Evolutionary conservation across 1,284 basidiomycete species (phyloP).

Genomic region (Rhodotorula mucilaginosa): DNA sequence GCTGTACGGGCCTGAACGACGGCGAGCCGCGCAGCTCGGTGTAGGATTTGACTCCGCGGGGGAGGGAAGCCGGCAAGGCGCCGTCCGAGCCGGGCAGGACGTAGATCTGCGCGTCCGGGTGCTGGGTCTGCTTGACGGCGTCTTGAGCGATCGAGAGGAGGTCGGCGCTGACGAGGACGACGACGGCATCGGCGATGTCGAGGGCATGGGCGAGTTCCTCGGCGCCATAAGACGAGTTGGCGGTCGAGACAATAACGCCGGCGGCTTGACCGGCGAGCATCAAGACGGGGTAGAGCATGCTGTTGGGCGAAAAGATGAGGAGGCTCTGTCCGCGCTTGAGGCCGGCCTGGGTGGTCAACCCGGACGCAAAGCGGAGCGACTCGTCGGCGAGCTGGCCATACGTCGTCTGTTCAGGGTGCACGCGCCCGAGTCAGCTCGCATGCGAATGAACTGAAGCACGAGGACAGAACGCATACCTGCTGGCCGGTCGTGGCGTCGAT

Average conservation of each 20-base stretch:
- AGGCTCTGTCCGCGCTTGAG: constrained; percentile 25
- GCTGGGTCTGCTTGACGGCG: constrained; percentile 20
- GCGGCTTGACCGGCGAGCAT: constrained; percentile 34
- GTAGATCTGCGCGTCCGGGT: constrained; percentile 18
- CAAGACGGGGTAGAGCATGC: constrained; percentile 27
- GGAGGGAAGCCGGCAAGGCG: constrained; percentile 5
- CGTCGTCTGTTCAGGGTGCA: constrained; percentile 1
- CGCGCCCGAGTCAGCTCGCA: background rate
- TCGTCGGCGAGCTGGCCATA: constrained; percentile 22
- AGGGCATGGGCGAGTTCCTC: constrained; percentile 34
- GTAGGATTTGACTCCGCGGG: constrained; percentile 16
- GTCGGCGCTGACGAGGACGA: constrained; percentile 31
- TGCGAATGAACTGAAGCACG: background rate
- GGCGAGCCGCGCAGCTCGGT: constrained; percentile 17
- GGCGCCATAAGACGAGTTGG: constrained; percentile 34
- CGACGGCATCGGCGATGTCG: constrained; percentile 8
- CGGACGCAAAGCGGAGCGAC: constrained; percentile 21
- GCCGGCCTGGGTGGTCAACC: constrained; percentile 12
- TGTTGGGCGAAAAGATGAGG: constrained; percentile 35
- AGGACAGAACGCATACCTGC: background rate
- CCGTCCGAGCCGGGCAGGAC: constrained; percentile 33
- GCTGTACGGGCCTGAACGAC: constrained; percentile 21
- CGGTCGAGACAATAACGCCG: constrained; percentile 34
- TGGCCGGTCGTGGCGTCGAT: constrained; percentile 30
- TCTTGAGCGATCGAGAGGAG: constrained; percentile 17